These are phyloP conservation scores for Clonostachys chloroleuca DNA, from an alignment of 2,329 filamentous ascomycete genomes.

Conservation along the genomic window DNA sequence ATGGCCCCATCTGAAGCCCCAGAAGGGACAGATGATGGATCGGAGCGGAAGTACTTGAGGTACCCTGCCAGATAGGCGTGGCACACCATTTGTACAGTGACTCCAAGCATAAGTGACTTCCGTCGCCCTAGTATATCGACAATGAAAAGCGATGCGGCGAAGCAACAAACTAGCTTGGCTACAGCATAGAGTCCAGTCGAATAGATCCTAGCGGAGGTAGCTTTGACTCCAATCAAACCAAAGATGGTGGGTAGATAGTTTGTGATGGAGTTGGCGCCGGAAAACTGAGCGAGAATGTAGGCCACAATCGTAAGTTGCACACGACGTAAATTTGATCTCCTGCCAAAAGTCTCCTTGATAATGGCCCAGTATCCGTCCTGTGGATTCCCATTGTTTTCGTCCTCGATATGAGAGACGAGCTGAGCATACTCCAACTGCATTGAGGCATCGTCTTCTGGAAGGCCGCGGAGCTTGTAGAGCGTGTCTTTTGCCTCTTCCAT, in stretches of 20 bases:
- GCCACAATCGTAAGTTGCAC: constrained; percentile 14
- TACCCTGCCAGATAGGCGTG: constrained; percentile 20
- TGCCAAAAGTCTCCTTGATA: background rate
- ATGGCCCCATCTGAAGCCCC: constrained; percentile 29
- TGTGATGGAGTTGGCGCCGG: constrained; percentile 11
- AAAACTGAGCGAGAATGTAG: constrained; percentile 10
- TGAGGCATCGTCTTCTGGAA: background rate
- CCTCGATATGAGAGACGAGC: background rate
- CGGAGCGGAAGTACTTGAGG: constrained; percentile 23
- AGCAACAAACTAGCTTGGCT: constrained; percentile 9
- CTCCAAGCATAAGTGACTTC: constrained; percentile 16
- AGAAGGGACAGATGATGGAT: constrained; percentile 2
- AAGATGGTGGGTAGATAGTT: constrained; percentile 11
- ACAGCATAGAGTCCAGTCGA: constrained; percentile 9
- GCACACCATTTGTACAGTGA: constrained; percentile 14
- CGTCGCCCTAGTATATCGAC: constrained; percentile 13
- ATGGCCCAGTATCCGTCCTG: background rate
- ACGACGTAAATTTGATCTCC: constrained; percentile 10
- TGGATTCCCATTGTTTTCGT: background rate
- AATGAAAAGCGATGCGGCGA: constrained; percentile 9
- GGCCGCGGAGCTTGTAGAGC: background rate
- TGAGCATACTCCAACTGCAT: background rate
- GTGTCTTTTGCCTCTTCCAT: background rate
- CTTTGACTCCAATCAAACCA: constrained; percentile 8
- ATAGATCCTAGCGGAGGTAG: constrained; percentile 10